Conservation (phyloP, 257 asterid genomes). For the Plantago major region DNA sequence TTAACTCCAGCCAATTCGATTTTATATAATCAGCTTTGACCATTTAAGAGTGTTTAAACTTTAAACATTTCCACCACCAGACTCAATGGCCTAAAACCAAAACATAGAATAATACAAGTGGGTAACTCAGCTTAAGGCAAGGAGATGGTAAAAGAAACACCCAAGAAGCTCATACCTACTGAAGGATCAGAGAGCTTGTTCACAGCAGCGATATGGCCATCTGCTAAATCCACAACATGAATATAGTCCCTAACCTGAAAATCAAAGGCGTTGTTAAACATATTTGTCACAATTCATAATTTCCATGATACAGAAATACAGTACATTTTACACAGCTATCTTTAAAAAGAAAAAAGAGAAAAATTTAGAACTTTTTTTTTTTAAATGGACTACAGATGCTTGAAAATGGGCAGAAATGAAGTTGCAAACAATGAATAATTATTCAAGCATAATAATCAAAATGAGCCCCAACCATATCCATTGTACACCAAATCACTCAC, state of each 20-base stretch:
- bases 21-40: too few species aligned
- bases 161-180: slow-evolving; percentile 48
- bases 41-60: too few species aligned
- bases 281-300: too few species aligned
- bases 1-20: too few species aligned
- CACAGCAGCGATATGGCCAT: slow-evolving; percentile 92
- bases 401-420: background rate
- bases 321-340: too few species aligned
- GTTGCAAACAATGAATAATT: background rate
- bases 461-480: background rate
- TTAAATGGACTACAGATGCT: too few species aligned
- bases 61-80: too few species aligned
- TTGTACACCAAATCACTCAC: slow-evolving; percentile 32
- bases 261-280: background rate
- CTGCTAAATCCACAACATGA: slow-evolving; percentile 93
- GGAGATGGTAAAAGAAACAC: background rate
- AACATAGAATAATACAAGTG: background rate
- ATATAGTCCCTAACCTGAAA: slow-evolving; percentile 92
- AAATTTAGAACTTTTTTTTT: too few species aligned
- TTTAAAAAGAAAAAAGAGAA: too few species aligned
- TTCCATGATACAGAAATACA: too few species aligned
- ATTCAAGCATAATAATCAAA: too few species aligned
- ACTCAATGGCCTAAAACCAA: too few species aligned
- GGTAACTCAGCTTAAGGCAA: background rate
- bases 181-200: slow-evolving; percentile 76